Evolutionary conservation across 495 filamentous ascomycete genomes (phyloP).

Genomic region (Xeromyces bisporus): DNA sequence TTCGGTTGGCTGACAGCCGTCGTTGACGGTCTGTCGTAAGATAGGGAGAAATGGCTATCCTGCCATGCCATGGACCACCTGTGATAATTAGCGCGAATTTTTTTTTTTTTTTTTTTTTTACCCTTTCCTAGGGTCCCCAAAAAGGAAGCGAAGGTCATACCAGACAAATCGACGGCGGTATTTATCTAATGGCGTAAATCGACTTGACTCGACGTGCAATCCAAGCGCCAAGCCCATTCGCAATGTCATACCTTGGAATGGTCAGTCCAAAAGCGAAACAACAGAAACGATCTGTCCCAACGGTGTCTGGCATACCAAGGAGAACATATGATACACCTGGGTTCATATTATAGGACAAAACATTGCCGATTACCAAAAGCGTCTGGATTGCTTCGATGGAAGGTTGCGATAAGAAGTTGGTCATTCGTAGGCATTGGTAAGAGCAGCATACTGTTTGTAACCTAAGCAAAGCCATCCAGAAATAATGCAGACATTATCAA

Average conservation of each 20-base stretch:
- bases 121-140: too few relatives aligned
- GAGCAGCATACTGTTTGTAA: constrained; percentile 35
- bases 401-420: constrained; percentile 44
- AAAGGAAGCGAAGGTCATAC: constrained; percentile 9
- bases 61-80: constrained; percentile 49
- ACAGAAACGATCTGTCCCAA: background rate
- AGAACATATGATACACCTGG: constrained; percentile 44
- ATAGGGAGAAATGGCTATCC: constrained; percentile 42
- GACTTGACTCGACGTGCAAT: constrained; percentile 35
- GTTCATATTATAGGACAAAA: constrained; percentile 48
- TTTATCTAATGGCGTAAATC: constrained; percentile 23
- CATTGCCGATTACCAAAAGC: constrained; percentile 40
- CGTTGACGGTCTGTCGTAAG: constrained; percentile 40
- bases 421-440: constrained; percentile 44
- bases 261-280: constrained; percentile 1
- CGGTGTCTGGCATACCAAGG: constrained; percentile 18
- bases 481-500: too few relatives aligned
- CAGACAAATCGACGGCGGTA: constrained; percentile 28
- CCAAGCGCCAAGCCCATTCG: constrained; percentile 41
- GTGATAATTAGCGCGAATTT: background rate
- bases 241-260: constrained; percentile 31
- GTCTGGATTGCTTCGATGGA: constrained; percentile 42
- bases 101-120: too few relatives aligned
- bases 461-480: background rate
- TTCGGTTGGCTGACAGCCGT: constrained; percentile 32